Evolutionary conservation across 106 monocot genomes (phyloP).

Genomic region (Vanilla planifolia): DNA sequence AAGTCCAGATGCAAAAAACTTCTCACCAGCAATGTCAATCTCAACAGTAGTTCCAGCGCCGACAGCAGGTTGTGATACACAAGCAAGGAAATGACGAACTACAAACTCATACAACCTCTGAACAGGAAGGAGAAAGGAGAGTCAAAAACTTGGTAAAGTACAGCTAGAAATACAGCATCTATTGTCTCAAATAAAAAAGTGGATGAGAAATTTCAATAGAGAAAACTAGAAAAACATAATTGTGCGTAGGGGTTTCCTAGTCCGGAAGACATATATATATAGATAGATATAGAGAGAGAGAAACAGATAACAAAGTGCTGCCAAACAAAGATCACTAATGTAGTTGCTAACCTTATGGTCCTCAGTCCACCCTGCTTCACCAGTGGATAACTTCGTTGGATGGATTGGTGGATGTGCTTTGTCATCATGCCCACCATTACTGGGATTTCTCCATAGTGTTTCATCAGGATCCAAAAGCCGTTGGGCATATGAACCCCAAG

Average conservation of each 20-base stretch:
- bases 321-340: neutral
- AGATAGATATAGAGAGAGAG: neutral
- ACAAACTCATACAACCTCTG: constrained; percentile 95
- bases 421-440: constrained; percentile 97
- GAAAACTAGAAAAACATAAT: neutral
- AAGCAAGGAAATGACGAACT: constrained; percentile 97
- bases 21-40: constrained; percentile 94
- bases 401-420: constrained; percentile 99
- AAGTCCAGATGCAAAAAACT: constrained; percentile 85
- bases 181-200: no score
- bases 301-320: neutral
- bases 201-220: neutral
- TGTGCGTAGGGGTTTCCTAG: no score
- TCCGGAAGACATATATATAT: neutral
- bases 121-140: constrained; percentile 6
- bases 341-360: constrained; percentile 65
- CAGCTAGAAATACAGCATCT: neutral
- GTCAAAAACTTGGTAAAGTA: neutral
- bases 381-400: constrained; percentile 87
- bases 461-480: constrained; percentile 71
- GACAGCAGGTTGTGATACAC: constrained; percentile 94
- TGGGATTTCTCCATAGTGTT: constrained; percentile 94
- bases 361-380: constrained; percentile 72
- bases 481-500: constrained; percentile 87
- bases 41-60: constrained; percentile 95